Percentiles rank a stretch among this genome's conserved stretches.
phyloP scores from a whole-genome alignment of 331 rosid species.

The Saraca asoca region DNA sequence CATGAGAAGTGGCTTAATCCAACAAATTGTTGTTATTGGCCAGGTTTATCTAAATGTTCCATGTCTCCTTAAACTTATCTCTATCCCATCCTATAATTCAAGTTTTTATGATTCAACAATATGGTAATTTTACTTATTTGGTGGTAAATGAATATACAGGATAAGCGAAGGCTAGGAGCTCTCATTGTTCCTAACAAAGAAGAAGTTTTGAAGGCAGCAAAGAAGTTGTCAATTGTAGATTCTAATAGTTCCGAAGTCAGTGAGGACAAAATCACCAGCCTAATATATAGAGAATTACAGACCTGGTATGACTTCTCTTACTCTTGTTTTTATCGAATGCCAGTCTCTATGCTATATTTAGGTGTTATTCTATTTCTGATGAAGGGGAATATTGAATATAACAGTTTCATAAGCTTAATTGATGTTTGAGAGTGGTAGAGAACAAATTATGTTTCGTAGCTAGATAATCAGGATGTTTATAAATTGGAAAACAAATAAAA shows the following conservation, averaged over 20 bases:
- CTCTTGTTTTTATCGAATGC: constrained; percentile 20
- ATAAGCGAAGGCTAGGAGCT: constrained; percentile 92
- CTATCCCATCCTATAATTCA: constrained; percentile 3
- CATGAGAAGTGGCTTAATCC: constrained; percentile 74
- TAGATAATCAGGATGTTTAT: constrained; percentile 1
- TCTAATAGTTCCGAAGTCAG: constrained; percentile 55
- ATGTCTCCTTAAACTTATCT: not conserved
- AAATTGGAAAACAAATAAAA: constrained; percentile 17
- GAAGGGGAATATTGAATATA: not conserved
- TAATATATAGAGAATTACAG: constrained; percentile 62
- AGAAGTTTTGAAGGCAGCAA: constrained; percentile 65
- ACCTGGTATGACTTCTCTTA: constrained; percentile 53
- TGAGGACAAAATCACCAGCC: constrained; percentile 49
- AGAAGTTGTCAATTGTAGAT: constrained; percentile 48
- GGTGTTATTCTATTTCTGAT: not conserved
- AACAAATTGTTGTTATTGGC: constrained; percentile 86
- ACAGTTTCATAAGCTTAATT: constrained; percentile 2
- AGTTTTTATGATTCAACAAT: constrained; percentile 14
- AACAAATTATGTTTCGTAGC: constrained; percentile 6
- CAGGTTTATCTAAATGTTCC: constrained; percentile 58
- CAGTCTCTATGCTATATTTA: not conserved
- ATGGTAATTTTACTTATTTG: constrained; percentile 1
- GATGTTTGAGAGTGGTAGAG: constrained; percentile 14
- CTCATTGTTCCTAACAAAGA: constrained; percentile 88
- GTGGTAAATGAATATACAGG: constrained; percentile 49